A percentile compares a stretch with the other conserved stretches of the same genome.
These are phyloP conservation scores for Gorgonomyces haynaldii DNA, from an alignment of 192 early-diverging fungal species.

Conservation along the genomic window DNA sequence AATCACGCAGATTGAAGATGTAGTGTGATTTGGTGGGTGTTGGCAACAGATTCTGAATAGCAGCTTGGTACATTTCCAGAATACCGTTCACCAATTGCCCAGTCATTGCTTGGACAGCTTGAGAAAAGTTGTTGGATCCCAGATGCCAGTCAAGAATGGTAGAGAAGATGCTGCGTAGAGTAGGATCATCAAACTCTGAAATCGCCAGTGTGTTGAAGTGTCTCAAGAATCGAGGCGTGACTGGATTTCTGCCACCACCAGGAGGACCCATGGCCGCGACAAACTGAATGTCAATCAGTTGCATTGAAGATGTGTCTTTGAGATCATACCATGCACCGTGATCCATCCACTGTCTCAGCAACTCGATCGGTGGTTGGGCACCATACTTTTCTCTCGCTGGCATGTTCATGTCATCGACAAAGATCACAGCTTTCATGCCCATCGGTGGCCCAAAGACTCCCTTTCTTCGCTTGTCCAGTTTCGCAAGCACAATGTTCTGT, in stretches of 20 bases:
- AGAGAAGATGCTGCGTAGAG: slow-evolving; percentile 43
- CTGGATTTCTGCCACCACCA: slow-evolving; percentile 44
- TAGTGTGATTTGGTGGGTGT: slow-evolving; percentile 51
- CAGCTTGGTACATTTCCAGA: slow-evolving; percentile 37
- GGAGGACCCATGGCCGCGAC: slow-evolving; percentile 50
- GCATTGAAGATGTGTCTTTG: slow-evolving; percentile 45
- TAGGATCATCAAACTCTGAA: slow-evolving; percentile 39
- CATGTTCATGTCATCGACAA: slow-evolving; percentile 56
- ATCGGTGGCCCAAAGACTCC: slow-evolving; percentile 46
- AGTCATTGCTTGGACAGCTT: slow-evolving; percentile 21
- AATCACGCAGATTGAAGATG: slow-evolving; percentile 48
- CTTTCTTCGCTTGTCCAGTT: slow-evolving; percentile 41
- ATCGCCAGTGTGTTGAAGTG: slow-evolving; percentile 47
- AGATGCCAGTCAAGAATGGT: slow-evolving; percentile 51
- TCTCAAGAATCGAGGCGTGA: slow-evolving; percentile 41
- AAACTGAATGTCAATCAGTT: slow-evolving; percentile 46
- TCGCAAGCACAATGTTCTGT: slow-evolving; percentile 45
- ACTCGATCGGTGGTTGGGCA: slow-evolving; percentile 37
- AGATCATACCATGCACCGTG: slow-evolving; percentile 36
- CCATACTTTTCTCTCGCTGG: slow-evolving; percentile 51
- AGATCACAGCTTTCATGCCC: slow-evolving; percentile 42
- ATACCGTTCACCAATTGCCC: slow-evolving; percentile 27
- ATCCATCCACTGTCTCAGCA: slow-evolving; percentile 51
- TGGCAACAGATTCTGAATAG: slow-evolving; percentile 41
- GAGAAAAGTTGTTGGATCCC: slow-evolving; percentile 25